These are phyloP conservation scores for Hygrocybe punicea DNA, from an alignment of 768 basidiomycete genomes.

Conservation along the genomic window DNA sequence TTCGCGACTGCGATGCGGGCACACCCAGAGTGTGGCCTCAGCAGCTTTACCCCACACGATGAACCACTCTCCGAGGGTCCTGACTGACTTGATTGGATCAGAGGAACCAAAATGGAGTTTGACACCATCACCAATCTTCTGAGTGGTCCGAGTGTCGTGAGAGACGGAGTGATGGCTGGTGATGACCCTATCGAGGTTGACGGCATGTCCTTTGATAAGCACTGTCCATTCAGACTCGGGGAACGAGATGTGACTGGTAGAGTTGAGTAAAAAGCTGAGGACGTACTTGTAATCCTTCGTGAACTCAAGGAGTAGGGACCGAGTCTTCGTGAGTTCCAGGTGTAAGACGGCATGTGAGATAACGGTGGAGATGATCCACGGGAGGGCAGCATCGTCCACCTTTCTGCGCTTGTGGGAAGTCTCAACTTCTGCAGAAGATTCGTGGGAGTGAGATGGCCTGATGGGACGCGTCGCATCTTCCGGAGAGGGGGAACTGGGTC, in stretches of 20 bases:
- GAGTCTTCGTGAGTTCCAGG: too few species aligned
- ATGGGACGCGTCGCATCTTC: too few species aligned
- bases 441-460: too few species aligned
- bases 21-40: neutral
- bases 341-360: too few species aligned
- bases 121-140: constrained; percentile 12
- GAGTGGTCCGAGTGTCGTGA: neutral
- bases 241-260: too few species aligned
- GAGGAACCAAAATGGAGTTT: constrained; percentile 8
- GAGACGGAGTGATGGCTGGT: constrained; percentile 8
- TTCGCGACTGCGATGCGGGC: neutral
- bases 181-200: constrained; percentile 28
- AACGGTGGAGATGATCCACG: too few species aligned
- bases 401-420: too few species aligned
- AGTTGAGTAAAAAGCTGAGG: constrained; percentile 12
- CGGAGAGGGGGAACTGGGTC: too few species aligned
- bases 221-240: neutral
- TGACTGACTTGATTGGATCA: neutral
- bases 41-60: neutral
- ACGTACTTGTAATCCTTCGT: too few species aligned
- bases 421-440: too few species aligned
- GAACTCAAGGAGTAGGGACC: too few species aligned
- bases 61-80: neutral
- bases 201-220: neutral
- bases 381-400: too few species aligned